Evolutionary conservation across 768 basidiomycete genomes (phyloP).

Genomic region (Mycena leptocephala): DNA sequence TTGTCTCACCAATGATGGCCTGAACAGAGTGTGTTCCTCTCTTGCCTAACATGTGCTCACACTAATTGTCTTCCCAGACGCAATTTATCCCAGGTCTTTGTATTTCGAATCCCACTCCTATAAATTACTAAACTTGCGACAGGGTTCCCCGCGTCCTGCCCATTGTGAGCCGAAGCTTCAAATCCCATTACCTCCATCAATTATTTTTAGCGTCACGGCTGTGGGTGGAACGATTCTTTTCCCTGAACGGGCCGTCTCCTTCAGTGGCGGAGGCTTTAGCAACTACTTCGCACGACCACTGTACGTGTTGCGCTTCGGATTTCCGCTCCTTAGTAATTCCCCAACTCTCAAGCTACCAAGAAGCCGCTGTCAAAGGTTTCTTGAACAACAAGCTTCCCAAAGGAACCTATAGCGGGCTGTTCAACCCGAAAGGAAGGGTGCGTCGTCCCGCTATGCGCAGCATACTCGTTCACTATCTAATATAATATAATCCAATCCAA

Average conservation of each 20-base stretch:
- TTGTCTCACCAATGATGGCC: slow-evolving; percentile 66
- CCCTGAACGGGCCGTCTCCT: slow-evolving; percentile 32
- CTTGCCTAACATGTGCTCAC: not conserved
- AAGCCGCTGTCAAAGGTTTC: slow-evolving; percentile 46
- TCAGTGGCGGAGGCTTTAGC: slow-evolving; percentile 59
- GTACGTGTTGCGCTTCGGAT: not conserved
- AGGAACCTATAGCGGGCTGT: slow-evolving; percentile 45
- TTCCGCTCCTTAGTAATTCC: not conserved
- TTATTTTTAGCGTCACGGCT: slow-evolving; percentile 29
- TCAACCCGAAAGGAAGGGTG: slow-evolving; percentile 44
- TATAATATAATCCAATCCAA: not conserved
- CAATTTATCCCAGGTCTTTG: slow-evolving; percentile 33
- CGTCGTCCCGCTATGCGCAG: slow-evolving; percentile 14
- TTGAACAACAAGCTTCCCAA: slow-evolving; percentile 41
- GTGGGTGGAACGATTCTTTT: slow-evolving; percentile 37
- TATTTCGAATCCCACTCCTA: not conserved
- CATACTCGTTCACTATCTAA: not conserved
- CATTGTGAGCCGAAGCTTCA: slow-evolving; percentile 19
- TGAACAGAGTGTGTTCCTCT: slow-evolving; percentile 46
- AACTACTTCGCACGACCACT: slow-evolving; percentile 55
- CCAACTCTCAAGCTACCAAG: slow-evolving; percentile 51
- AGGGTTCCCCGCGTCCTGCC: slow-evolving; percentile 39
- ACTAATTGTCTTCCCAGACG: slow-evolving; percentile 14
- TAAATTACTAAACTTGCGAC: not conserved
- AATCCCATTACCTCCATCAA: not conserved